phyloP scores from a whole-genome alignment of 768 basidiomycete species.

The Pholiota conissans region DNA sequence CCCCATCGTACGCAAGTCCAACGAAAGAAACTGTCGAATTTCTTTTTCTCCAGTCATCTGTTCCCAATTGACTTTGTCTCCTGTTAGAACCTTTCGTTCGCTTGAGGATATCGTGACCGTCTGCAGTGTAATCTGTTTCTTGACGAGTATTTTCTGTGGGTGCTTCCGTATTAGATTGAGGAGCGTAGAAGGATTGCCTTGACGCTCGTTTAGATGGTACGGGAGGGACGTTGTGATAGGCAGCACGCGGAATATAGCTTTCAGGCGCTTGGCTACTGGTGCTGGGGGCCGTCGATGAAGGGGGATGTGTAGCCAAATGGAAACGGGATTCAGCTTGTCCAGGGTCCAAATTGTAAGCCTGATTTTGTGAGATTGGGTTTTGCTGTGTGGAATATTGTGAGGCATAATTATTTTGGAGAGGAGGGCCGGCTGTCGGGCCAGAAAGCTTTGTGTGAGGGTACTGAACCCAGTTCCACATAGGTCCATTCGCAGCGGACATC shows the following conservation, averaged over 20 bases:
- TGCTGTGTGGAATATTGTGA: background rate
- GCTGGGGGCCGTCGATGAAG: background rate
- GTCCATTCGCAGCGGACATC: constrained; percentile 46
- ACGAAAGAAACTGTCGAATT: constrained; percentile 29
- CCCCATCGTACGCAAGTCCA: constrained; percentile 54
- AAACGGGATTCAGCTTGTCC: background rate
- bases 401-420: constrained; percentile 10
- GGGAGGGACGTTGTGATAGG: background rate
- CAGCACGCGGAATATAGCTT: background rate
- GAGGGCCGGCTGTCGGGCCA: constrained; percentile 13
- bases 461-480: constrained; percentile 59
- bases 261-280: background rate
- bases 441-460: constrained; percentile 40
- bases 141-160: constrained; percentile 31
- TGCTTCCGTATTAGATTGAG: constrained; percentile 32
- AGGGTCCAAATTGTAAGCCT: background rate
- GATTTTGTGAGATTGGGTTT: constrained; percentile 33
- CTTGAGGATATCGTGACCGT: constrained; percentile 38
- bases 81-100: constrained; percentile 38
- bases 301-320: background rate
- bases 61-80: constrained; percentile 25
- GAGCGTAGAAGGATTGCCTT: constrained; percentile 47
- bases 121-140: constrained; percentile 36
- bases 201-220: constrained; percentile 39
- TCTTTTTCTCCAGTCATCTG: constrained; percentile 23